phyloP scores from a whole-genome alignment of 2,329 filamentous ascomycete genomes.

The Macrophomina pseudophaseolina region DNA sequence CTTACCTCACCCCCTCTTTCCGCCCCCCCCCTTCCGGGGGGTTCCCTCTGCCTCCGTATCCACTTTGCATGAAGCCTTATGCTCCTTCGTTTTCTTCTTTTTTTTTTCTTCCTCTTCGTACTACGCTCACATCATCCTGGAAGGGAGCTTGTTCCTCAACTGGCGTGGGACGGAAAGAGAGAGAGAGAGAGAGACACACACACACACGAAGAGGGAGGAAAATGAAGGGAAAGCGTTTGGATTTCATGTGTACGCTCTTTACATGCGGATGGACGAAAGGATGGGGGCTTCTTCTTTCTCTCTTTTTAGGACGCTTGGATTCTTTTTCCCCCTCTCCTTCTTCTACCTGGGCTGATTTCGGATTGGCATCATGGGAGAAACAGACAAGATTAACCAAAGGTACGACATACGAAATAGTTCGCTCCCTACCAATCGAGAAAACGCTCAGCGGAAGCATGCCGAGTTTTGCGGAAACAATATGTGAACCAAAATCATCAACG shows the following conservation, averaged over 20 bases:
- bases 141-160: not conserved
- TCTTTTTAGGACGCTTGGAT: not conserved
- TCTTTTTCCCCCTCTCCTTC: not conserved
- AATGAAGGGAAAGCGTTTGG: not conserved
- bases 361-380: conserved; percentile 1
- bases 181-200: not conserved
- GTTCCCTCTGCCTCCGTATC: not conserved
- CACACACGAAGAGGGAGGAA: not conserved
- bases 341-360: not conserved
- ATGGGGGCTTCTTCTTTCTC: not conserved
- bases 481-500: not conserved
- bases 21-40: no score
- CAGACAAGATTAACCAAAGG: not conserved
- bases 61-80: not conserved
- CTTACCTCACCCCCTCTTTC: no score
- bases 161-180: not conserved
- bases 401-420: not conserved
- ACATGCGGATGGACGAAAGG: not conserved
- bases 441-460: not conserved
- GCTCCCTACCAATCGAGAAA: conserved; percentile 1
- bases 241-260: not conserved
- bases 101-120: not conserved
- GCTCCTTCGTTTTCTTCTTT: not conserved
- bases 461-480: no score
- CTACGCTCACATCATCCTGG: not conserved